Evolutionary conservation across 495 filamentous ascomycete species (phyloP), one percentile per base, ranked within the genome.

Genomic region (Penicillium paradoxum): DNA sequence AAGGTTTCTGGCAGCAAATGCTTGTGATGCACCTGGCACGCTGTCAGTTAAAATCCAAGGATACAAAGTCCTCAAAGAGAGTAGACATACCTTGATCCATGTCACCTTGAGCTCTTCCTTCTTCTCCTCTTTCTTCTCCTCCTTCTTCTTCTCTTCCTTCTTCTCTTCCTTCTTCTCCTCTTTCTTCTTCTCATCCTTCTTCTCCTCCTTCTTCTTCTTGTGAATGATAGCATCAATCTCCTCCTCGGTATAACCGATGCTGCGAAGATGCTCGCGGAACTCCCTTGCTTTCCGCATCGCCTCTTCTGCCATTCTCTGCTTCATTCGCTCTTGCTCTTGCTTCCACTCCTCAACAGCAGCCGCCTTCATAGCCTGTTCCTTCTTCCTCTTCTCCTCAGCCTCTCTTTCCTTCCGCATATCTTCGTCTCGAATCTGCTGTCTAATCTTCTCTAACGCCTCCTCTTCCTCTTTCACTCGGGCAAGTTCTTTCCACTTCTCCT

Each of bases 181-280:
- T 42, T 84, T 75, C 27, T 70, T 63, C 43, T 70, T 62, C 53
- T 81, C 70, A 40, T 76, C 66, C 38, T 77, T 72, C 6, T 69
- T 49, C 45, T 72, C 64, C 48, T 80, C 71, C 45, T 71, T 72
- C 7, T 70, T 61, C 3, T 72, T 75, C 59, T 80, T 79, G 36
- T 82, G 75, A 52, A 79, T 68, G 25, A 82, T 80, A 32, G 76
- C 72, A 33, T 80, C 80, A 49, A 81, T 79, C 51, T 81, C 72
- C 25, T 77, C 64, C 24, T 74, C 72, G 17, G 53, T 58, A 39
- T 70, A 73, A 10, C 74, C 74, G 45, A 73, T 65, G 3, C 60
- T 32, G 30, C 60, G 58, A 44, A 78, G 57, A 25, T 68, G 60
- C n/a, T 71, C 67, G 6, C 56, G 68, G 57, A 79, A 79, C 36